These are phyloP conservation scores for Cucurbita maxima DNA, from an alignment of 306 rosid genomes.

Conservation along the genomic window DNA sequence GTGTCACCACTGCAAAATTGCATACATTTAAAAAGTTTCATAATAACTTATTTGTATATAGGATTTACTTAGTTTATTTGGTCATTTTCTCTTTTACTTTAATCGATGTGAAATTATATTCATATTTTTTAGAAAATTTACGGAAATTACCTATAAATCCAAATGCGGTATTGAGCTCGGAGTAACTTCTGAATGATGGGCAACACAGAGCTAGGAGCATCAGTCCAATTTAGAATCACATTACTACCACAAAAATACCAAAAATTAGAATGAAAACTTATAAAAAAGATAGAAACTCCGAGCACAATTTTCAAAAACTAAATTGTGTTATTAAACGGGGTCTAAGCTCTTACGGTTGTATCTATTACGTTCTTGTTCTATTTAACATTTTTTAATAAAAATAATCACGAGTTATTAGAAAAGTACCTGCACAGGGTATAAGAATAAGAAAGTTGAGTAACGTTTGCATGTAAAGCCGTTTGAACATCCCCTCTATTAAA, in stretches of 20 bases:
- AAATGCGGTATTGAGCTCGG: constrained; percentile 34
- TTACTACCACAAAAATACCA: constrained; percentile 1
- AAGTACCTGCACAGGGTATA: constrained; percentile 44
- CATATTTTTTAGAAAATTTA: background rate
- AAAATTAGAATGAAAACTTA: background rate
- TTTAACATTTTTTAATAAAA: too few relatives aligned
- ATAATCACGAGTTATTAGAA: too few relatives aligned
- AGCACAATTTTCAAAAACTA: too few relatives aligned
- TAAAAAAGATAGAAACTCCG: too few relatives aligned
- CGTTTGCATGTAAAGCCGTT: constrained; percentile 48
- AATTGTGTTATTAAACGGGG: too few relatives aligned
- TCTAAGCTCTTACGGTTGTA: too few relatives aligned
- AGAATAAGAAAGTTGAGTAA: constrained; percentile 36
- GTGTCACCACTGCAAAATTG: constrained; percentile 41
- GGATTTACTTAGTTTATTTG: too few relatives aligned
- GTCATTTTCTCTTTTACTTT: background rate
- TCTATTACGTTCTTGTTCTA: too few relatives aligned
- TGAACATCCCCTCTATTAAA: constrained; percentile 49
- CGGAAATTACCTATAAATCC: constrained; percentile 36
- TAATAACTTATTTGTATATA: too few relatives aligned
- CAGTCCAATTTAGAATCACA: constrained; percentile 35
- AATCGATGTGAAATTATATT: background rate
- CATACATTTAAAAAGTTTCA: background rate
- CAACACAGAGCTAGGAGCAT: constrained; percentile 29
- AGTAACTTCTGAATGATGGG: constrained; percentile 33